Percentiles rank a stretch among this genome's conserved stretches.
Conservation (phyloP, 805 yeast species). For the Torulaspora gathmanii region DNA sequence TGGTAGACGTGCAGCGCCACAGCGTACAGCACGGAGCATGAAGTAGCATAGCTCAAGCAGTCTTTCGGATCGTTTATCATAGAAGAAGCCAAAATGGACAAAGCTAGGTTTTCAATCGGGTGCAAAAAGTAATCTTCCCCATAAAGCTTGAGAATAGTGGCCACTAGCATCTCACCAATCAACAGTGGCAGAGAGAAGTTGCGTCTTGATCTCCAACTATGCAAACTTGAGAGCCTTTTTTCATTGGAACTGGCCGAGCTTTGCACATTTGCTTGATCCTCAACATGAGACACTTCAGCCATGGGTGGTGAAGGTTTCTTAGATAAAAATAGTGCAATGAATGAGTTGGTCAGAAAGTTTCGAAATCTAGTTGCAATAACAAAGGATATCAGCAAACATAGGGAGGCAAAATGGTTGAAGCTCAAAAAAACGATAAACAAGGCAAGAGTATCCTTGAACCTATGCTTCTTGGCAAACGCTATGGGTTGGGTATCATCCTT, state of each 20-base stretch:
- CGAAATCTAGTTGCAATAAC: constrained; percentile 28
- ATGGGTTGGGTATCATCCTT: constrained; percentile 17
- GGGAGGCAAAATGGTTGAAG: constrained; percentile 29
- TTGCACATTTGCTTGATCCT: background rate
- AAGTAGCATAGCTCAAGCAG: constrained; percentile 28
- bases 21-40: constrained; percentile 30
- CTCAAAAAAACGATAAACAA: constrained; percentile 32
- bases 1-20: constrained; percentile 18
- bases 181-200: constrained; percentile 9
- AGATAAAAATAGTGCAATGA: constrained; percentile 28
- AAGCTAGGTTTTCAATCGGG: constrained; percentile 29
- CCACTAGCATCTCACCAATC: constrained; percentile 17
- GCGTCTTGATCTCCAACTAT: background rate
- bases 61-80: constrained; percentile 32
- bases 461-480: constrained; percentile 25
- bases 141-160: constrained; percentile 21
- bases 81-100: constrained; percentile 33
- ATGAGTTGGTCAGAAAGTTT: constrained; percentile 28
- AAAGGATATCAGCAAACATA: constrained; percentile 26
- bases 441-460: constrained; percentile 33
- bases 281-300: constrained; percentile 17
- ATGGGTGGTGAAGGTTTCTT: constrained; percentile 27
- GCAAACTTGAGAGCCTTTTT: background rate
- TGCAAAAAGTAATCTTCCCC: constrained; percentile 21
- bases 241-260: background rate